phyloP scores from a whole-genome alignment of 2,329 filamentous ascomycete genomes.

The Verticillium zaregamsianum region DNA sequence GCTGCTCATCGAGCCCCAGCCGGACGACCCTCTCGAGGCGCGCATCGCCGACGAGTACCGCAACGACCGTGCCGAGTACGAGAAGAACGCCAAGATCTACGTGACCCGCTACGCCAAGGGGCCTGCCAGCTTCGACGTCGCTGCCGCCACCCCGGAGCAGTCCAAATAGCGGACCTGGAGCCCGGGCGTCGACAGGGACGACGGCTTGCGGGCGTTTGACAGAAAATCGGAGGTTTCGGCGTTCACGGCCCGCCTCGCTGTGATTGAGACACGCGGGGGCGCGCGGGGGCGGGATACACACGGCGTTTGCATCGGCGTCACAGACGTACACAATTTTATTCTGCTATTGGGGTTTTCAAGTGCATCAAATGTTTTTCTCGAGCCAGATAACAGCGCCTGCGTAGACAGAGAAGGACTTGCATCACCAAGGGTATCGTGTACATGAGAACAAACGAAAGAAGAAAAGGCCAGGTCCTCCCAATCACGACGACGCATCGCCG shows the following conservation, averaged over 20 bases:
- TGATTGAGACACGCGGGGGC: not conserved
- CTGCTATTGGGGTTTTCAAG: not conserved
- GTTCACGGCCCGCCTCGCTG: not conserved
- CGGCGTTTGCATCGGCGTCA: not conserved
- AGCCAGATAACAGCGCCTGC: not conserved
- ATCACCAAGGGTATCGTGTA: not conserved
- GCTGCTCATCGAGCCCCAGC: constrained; percentile 75
- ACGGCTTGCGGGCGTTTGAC: not conserved
- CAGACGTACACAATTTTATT: not conserved
- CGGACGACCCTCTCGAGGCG: constrained; percentile 84
- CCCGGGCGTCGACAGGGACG: too few species aligned
- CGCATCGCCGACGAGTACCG: constrained; percentile 83
- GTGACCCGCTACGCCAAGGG: constrained; percentile 66
- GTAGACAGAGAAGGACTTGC: not conserved
- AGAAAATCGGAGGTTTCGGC: not conserved
- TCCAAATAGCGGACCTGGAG: not conserved
- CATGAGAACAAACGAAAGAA: not conserved
- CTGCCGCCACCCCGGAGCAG: not conserved
- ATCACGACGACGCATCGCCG: not conserved
- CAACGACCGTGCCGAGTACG: constrained; percentile 62
- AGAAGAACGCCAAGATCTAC: constrained; percentile 71
- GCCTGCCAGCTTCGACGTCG: constrained; percentile 25
- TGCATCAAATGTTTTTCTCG: not conserved
- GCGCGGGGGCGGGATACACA: not conserved
- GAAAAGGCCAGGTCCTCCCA: not conserved